Evolutionary conservation across 2,329 filamentous ascomycete genomes (phyloP), one percentile per base, ranked within the genome.

Genomic region (Talaromyces sp.): DNA sequence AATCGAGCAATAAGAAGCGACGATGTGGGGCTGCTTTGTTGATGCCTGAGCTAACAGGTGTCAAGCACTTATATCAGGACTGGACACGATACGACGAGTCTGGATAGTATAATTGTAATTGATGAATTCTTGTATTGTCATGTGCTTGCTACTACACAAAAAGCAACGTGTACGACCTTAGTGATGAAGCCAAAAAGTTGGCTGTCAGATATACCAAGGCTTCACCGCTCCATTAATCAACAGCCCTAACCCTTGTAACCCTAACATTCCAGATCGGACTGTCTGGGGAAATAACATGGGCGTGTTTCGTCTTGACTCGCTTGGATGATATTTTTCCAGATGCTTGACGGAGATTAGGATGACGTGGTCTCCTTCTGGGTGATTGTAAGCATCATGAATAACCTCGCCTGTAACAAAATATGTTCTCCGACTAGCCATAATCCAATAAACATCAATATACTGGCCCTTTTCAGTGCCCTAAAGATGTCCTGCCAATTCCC

Each of bases 281-380:
- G 69, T 69, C 62, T 69, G 75, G 27, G 74, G 71, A 67, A 78
- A 78, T 69, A 70, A 73, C 70, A 78, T 73, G 59, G 78, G 71
- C 47, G 71, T 76, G 19, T 70, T 71, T 16, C 70, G 72, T 75
- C 76, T 78, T 63, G 72, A 69, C 49, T 73, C 69, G 67, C 69
- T 70, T 43, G 71, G 75, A 31, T 69, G 69, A 62, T 77, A 47
- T 47, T 47, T n/a, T 9, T 47, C 11, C 16, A 47, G 16, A 47
- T 19, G 9, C 43, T 47, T 47, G 43, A 47, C 3, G n/a, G 43
- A 47, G 16, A 47, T 47, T 22, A 47, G 43, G 8, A 47, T 47
- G 16, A 19, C 43, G 22, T 47, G 43, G n/a, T 5, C 43, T 47
- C 43, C 19, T 3, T 11, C 43, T 13, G 8, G n/a, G 43, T 22